A percentile compares a stretch with the other conserved stretches of the same genome.
Conservation (phyloP, 352 stramenopile genomes). For the Globisporangium uncinulatum region DNA sequence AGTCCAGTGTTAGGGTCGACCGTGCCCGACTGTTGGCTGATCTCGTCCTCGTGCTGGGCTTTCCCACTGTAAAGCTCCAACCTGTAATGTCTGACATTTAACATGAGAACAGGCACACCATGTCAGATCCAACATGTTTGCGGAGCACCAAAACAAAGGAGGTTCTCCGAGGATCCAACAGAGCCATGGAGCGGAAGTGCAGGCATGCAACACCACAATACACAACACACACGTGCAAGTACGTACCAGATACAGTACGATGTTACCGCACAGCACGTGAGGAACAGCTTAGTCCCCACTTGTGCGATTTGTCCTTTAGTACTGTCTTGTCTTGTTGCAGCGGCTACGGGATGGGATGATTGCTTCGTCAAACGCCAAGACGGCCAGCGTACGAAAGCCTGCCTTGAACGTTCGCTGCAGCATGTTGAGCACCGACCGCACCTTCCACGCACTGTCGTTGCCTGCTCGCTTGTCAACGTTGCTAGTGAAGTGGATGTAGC, state of each 20-base stretch:
- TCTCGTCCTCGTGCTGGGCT: not conserved
- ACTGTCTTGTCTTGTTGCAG: not conserved
- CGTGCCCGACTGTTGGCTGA: not conserved
- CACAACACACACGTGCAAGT: not conserved
- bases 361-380: constrained; percentile 10
- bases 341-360: not conserved
- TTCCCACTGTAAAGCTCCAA: not conserved
- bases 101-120: not conserved
- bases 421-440: constrained; percentile 3
- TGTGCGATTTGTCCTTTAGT: too few species aligned
- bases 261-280: not conserved
- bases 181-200: not conserved
- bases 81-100: not conserved
- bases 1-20: not conserved
- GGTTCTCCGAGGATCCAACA: not conserved
- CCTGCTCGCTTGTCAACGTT: constrained; percentile 3
- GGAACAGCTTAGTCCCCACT: not conserved
- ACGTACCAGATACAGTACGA: not conserved
- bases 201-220: not conserved
- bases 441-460: constrained; percentile 11
- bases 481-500: constrained; percentile 11
- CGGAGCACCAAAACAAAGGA: not conserved
- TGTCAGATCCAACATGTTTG: not conserved
- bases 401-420: constrained; percentile 6
- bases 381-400: not conserved